Evolutionary conservation across 2,329 filamentous ascomycete genomes (phyloP).

Genomic region (Fusarium sp.): DNA sequence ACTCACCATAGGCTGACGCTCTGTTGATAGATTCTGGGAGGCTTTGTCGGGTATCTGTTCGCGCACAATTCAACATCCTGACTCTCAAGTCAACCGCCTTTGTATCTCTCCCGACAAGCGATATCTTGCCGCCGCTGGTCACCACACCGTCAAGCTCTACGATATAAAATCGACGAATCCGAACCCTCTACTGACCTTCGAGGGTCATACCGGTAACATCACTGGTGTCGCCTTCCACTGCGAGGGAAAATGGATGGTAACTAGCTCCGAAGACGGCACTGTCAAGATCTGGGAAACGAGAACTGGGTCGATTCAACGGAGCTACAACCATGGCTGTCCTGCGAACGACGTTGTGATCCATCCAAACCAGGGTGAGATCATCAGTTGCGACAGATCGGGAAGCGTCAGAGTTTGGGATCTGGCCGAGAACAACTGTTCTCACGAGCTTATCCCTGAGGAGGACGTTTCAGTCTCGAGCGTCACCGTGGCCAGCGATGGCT

Average conservation of each 20-base stretch:
- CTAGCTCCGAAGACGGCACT: constrained; percentile 94
- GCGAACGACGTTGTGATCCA: constrained; percentile 99
- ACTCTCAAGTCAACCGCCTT: constrained; percentile 97
- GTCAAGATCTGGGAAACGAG: constrained; percentile 98
- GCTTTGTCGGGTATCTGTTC: constrained; percentile 97
- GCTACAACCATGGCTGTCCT: constrained; percentile 88
- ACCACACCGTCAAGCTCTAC: constrained; percentile 94
- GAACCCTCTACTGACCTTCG: constrained; percentile 91
- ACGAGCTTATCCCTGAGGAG: constrained; percentile 95
- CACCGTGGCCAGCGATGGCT: constrained; percentile 94
- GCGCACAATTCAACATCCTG: constrained; percentile 96
- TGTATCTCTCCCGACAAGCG: constrained; percentile 99
- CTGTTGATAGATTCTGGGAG: constrained; percentile 86
- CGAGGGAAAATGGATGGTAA: constrained; percentile 99
- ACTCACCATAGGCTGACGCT: constrained; percentile 29
- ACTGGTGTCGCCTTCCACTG: constrained; percentile 98
- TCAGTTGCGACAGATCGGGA: constrained; percentile 92
- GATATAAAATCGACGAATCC: constrained; percentile 99
- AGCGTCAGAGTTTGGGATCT: constrained; percentile 97
- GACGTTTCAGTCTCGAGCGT: constrained; percentile 94
- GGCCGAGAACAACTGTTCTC: constrained; percentile 95
- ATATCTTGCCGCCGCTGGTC: constrained; percentile 84
- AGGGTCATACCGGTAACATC: constrained; percentile 95
- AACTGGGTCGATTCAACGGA: constrained; percentile 86
- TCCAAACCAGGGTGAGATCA: constrained; percentile 97